Evolutionary conservation across 2,329 filamentous ascomycete genomes (phyloP), one percentile per base, ranked within the genome.

Genomic region (Diaporthe ilicicola): DNA sequence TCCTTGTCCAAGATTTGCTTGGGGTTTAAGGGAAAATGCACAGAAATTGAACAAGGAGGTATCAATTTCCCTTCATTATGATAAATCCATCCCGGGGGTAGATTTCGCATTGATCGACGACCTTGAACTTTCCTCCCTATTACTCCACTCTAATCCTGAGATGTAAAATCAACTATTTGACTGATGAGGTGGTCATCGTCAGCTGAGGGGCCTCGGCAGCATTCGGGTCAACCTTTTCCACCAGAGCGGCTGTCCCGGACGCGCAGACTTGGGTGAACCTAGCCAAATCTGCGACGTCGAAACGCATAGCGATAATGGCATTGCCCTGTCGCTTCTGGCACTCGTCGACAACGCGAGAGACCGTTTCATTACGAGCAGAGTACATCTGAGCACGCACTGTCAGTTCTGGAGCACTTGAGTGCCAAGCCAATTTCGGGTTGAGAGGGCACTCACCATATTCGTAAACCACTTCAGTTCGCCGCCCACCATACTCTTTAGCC

Each of bases 401-500:
- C 9, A 62, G 42, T 34, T 7, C 27, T 37, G 29, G 10, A 2
- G 42, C 24, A 3, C 27, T 37, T 19, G 10, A 2, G 34, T 37
- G 12, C 2, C 3, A 4, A 4, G 39, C 29, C 7, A 13, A 69
- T 17, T 64, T 66, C 7, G 39, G 42, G 15, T 5, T 46, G 22
- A 56, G 27, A 46, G 29, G 62, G 1, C 29, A 75, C 75, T 19
- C 74, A 82, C 81, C 83, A 90, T 82, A 44, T 83, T 85, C 0
- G 89, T 90, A 74, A 89, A 90, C 82, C 87, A 88, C 37, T 81
- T 79, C 51, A 91, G 82, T 80, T 91, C 89, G 34, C 89, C 89
- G 59, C 89, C 89, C 0, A 85, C 86, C 15, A 88, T 78, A 72
- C 85, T 87, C 80, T 88, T 89, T 72, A 90, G 72, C 10, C 85